Evolutionary conservation across 768 basidiomycete species (phyloP), one percentile per base, ranked within the genome.

Genomic region (Pulveroboletus frians): DNA sequence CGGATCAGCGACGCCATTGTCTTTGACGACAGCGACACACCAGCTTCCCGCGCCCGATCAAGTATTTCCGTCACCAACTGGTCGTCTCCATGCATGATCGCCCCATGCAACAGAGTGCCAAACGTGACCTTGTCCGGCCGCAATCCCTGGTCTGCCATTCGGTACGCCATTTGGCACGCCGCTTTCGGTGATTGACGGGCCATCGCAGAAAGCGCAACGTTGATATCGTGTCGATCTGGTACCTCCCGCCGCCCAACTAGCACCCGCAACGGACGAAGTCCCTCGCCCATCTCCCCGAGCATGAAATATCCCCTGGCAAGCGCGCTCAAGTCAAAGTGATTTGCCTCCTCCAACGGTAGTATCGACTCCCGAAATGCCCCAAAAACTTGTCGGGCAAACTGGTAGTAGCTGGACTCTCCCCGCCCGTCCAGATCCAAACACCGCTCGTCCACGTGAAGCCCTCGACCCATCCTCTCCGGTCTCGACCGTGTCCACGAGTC

Each of bases 171-270:
- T 15, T 52, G 56, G 18, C 67, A 69, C 1, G 80, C 86, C 14
- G 57, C 57, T 10, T 66, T 65, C 18, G 83, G 77, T 37, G 76
- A 67, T 52, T 73, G 62, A 49, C 72, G 68, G 23, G 83, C 77
- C 44, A 85, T 63, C 9, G 74, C 77, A 3, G 72, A 70, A 47
- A 88, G 71, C 35, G 74, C 75, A 42, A 88, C 77, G 57, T 85
- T 86, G 43, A 85, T 68, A 58, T 88, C 86, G 59, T 78, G 69
- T 34, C 75, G 54, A 62, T 88, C 84, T 14, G 83, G 83, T 44
- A 75, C 58, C 60, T 83, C 77, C 47, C 60, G 65, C 42, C 80
- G 77, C 20, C 62, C 54, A 35, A 79, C 60, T 32, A 85, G 59
- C 47, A 74, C 48, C 44, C 68, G 69, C 57, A 88, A 68, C 20